phyloP scores from a whole-genome alignment of 2,329 filamentous ascomycete species.

The Arthrobotrys conoides region DNA sequence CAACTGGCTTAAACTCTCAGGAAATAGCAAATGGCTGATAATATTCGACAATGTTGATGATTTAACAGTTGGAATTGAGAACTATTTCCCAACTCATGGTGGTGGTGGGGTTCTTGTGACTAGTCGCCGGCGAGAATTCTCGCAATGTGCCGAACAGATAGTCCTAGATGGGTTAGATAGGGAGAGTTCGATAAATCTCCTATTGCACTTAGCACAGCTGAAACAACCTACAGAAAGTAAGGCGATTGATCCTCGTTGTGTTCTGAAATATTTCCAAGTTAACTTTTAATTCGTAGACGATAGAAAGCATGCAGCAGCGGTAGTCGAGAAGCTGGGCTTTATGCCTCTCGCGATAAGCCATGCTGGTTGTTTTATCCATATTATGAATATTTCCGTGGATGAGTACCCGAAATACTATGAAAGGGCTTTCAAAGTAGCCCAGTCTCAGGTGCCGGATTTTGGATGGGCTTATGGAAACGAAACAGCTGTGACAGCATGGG shows the following conservation, averaged over 20 bases:
- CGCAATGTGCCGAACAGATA: background rate
- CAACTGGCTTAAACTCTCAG: slow-evolving; percentile 2
- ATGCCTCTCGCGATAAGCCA: slow-evolving; percentile 49
- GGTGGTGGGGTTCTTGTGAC: slow-evolving; percentile 26
- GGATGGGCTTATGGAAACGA: slow-evolving; percentile 39
- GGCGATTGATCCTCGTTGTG: too few relatives aligned
- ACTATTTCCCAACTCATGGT: slow-evolving; percentile 34
- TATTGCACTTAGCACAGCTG: background rate
- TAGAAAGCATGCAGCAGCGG: background rate
- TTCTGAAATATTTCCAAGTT: too few relatives aligned
- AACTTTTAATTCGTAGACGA: background rate
- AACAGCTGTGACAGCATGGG: slow-evolving; percentile 57
- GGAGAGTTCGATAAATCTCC: background rate
- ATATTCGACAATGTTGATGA: slow-evolving; percentile 39
- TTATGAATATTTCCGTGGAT: slow-evolving; percentile 40
- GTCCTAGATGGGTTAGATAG: background rate
- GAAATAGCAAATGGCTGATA: slow-evolving; percentile 24
- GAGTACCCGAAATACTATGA: slow-evolving; percentile 52
- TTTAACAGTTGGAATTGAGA: background rate
- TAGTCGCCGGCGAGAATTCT: slow-evolving; percentile 22
- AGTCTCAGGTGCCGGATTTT: slow-evolving; percentile 23
- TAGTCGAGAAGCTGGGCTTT: slow-evolving; percentile 45
- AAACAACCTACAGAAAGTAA: background rate
- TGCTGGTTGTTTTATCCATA: slow-evolving; percentile 41
- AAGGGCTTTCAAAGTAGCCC: slow-evolving; percentile 42